These are phyloP conservation scores for Polytrichum formosum DNA, from an alignment of 225 moss, liverwort and hornwort genomes.

Conservation along the genomic window DNA sequence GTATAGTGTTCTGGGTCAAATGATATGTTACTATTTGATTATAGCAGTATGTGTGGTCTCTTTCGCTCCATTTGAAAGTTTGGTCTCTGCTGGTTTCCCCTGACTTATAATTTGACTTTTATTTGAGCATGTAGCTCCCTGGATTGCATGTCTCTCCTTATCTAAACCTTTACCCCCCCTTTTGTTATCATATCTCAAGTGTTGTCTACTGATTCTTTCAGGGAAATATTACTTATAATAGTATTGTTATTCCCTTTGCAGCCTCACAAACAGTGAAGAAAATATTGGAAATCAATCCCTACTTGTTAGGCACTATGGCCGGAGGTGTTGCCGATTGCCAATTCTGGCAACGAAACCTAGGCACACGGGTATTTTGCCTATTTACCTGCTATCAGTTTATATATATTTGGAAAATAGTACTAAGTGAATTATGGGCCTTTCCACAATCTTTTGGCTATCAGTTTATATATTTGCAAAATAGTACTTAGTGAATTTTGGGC, in stretches of 20 bases:
- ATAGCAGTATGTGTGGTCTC: too few species aligned
- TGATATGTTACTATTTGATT: too few species aligned
- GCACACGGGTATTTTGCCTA: constrained; percentile 52
- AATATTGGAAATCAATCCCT: constrained; percentile 87
- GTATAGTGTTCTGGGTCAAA: too few species aligned
- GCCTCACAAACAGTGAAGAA: constrained; percentile 85
- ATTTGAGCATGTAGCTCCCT: too few species aligned
- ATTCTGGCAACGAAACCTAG: constrained; percentile 88
- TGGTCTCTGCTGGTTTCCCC: too few species aligned
- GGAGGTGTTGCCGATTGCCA: constrained; percentile 92
- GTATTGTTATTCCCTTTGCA: constrained; percentile 21
- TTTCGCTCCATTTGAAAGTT: too few species aligned
- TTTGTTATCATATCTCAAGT: not conserved
- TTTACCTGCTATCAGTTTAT: constrained; percentile 4
- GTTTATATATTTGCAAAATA: not conserved
- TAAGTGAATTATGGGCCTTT: not conserved
- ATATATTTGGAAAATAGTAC: not conserved
- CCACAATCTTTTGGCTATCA: not conserved
- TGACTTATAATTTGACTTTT: too few species aligned
- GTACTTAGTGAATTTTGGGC: not conserved
- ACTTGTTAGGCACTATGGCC: constrained; percentile 85
- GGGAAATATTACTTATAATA: too few species aligned
- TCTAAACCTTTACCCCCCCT: too few species aligned
- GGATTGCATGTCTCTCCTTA: too few species aligned
- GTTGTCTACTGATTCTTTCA: not conserved